phyloP scores from a whole-genome alignment of 805 yeast genomes.

The Torulaspora delbrueckii region DNA sequence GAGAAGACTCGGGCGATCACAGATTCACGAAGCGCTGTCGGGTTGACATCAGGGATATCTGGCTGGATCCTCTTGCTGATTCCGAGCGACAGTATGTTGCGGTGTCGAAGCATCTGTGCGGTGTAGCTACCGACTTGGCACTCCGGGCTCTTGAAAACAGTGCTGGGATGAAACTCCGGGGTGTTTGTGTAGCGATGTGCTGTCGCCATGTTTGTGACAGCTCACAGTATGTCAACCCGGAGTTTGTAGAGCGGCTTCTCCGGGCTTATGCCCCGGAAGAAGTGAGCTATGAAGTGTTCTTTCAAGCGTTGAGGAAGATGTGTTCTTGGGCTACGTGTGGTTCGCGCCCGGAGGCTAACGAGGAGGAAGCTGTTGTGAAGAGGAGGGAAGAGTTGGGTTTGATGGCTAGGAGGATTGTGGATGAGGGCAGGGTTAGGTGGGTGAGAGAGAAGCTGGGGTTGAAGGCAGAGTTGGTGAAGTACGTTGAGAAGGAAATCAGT shows the following conservation, averaged over 20 bases:
- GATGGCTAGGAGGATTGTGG: slow-evolving; percentile 66
- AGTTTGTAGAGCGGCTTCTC: slow-evolving; percentile 36
- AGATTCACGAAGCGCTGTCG: slow-evolving; percentile 30
- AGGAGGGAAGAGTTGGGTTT: slow-evolving; percentile 61
- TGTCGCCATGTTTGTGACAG: slow-evolving; percentile 81
- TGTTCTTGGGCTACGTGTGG: slow-evolving; percentile 92
- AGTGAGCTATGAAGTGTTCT: slow-evolving; percentile 32
- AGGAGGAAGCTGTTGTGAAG: slow-evolving; percentile 32
- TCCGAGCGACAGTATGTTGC: slow-evolving; percentile 40
- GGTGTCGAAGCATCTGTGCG: slow-evolving; percentile 86
- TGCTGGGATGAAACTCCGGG: slow-evolving; percentile 38
- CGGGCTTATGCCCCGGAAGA: slow-evolving; percentile 24
- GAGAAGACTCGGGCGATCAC: slow-evolving; percentile 26
- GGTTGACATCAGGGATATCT: slow-evolving; percentile 75
- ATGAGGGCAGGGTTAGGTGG: slow-evolving; percentile 52
- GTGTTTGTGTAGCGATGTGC: slow-evolving; percentile 83
- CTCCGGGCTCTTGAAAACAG: slow-evolving; percentile 53
- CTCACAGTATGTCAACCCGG: slow-evolving; percentile 35
- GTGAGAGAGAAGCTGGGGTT: slow-evolving; percentile 45
- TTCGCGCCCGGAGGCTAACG: slow-evolving; percentile 37
- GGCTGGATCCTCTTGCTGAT: slow-evolving; percentile 43
- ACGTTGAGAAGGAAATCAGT: slow-evolving; percentile 54
- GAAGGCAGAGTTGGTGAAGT: slow-evolving; percentile 49
- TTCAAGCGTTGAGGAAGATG: slow-evolving; percentile 51
- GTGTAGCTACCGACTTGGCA: slow-evolving; percentile 89